Evolutionary conservation across 352 stramenopile species (phyloP).

Genomic region (Phytophthora quininea): DNA sequence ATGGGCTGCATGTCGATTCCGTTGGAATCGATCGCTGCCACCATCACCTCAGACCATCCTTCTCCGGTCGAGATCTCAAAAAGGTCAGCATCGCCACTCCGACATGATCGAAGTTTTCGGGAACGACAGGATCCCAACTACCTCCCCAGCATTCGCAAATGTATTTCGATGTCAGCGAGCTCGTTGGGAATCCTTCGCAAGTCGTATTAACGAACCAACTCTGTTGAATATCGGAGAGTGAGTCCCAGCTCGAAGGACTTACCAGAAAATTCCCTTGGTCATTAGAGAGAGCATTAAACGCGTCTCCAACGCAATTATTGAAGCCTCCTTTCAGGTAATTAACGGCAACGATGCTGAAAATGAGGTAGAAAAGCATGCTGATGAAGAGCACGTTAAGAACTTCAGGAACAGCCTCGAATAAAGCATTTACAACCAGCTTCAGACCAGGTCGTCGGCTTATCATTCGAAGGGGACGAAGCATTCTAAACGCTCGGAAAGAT

Average conservation of each 20-base stretch:
- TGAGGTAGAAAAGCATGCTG: conserved; percentile 79
- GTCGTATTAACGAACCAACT: conserved; percentile 38
- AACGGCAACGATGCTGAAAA: conserved; percentile 91
- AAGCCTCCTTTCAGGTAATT: conserved; percentile 92
- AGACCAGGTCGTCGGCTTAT: conserved; percentile 80
- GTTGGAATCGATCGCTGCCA: conserved; percentile 83
- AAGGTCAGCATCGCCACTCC: conserved; percentile 67
- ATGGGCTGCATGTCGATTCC: conserved; percentile 93
- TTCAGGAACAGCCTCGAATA: conserved; percentile 79
- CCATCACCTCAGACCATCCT: conserved; percentile 90
- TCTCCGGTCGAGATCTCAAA: conserved; percentile 94
- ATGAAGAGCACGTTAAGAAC: conserved; percentile 89
- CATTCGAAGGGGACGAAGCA: conserved; percentile 84
- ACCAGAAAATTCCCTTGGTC: conserved; percentile 56
- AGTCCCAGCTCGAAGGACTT: conserved; percentile 46
- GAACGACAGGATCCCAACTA: conserved; percentile 52
- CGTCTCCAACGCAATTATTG: conserved; percentile 65
- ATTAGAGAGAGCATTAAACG: conserved; percentile 42
- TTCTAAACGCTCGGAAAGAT: conserved; percentile 76
- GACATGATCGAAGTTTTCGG: conserved; percentile 87
- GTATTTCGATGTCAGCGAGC: conserved; percentile 44
- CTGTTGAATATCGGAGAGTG: conserved; percentile 43
- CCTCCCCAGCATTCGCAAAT: conserved; percentile 52
- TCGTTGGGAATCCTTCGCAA: not conserved
- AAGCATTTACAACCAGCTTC: conserved; percentile 76